Evolutionary conservation across 2,329 filamentous ascomycete genomes (phyloP).

Genomic region (Sporothrix pseudoabietina): DNA sequence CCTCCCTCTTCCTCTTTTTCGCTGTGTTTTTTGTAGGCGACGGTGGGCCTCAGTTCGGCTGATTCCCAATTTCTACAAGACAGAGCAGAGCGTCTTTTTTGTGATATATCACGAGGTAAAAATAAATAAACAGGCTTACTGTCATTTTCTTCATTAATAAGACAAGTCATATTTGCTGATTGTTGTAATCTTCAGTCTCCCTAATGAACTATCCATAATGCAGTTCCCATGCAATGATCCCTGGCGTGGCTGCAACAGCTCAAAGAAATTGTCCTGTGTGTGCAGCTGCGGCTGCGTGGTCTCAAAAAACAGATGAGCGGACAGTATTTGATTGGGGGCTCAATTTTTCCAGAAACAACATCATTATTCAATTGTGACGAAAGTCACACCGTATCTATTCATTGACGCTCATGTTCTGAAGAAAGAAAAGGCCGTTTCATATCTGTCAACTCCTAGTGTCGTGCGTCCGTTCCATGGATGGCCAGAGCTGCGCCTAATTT

Average conservation of each 20-base stretch:
- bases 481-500: not conserved
- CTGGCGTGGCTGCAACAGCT: not conserved
- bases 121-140: not conserved
- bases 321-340: not conserved
- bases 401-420: not conserved
- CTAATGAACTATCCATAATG: not conserved
- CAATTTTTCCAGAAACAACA: not conserved
- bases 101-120: not conserved
- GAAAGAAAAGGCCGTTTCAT: not conserved
- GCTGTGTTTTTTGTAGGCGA: not conserved
- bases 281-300: not conserved
- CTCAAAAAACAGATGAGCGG: not conserved
- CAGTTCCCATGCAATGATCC: not conserved
- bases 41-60: not conserved
- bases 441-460: not conserved
- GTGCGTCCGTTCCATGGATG: not conserved
- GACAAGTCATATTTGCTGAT: constrained; percentile 4
- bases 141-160: not conserved
- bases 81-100: not conserved
- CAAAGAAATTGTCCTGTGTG: not conserved
- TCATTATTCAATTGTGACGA: not conserved
- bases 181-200: not conserved
- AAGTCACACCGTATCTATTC: not conserved
- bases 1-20: not conserved
- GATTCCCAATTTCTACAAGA: not conserved